Evolutionary conservation across 176 grass and related monocot species (phyloP).

Genomic region (Microstegium vimineum): DNA sequence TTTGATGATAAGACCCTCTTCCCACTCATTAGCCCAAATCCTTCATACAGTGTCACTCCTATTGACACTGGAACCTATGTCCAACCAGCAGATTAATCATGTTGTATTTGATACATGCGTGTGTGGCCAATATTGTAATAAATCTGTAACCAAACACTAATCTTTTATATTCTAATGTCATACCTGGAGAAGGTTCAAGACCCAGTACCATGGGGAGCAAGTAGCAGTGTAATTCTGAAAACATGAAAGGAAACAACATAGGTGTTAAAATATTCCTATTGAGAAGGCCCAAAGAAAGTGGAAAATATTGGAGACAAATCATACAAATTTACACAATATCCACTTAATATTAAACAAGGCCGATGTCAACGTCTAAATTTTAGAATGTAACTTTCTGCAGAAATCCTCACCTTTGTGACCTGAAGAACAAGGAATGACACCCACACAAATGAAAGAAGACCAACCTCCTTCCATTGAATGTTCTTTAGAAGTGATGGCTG

Average conservation of each 20-base stretch:
- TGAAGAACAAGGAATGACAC: conserved; percentile 75
- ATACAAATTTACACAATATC: background rate
- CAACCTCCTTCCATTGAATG: conserved; percentile 81
- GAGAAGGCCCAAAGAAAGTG: background rate
- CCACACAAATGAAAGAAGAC: conserved; percentile 86
- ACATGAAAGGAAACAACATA: conserved; percentile 23
- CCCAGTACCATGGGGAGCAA: conserved; percentile 80
- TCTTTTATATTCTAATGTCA: conserved; percentile 11
- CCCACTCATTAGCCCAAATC: conserved; percentile 65
- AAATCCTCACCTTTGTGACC: conserved; percentile 57
- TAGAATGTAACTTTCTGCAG: conserved; percentile 1
- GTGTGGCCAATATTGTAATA: background rate
- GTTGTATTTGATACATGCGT: background rate
- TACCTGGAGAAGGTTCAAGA: conserved; percentile 86
- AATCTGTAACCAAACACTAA: background rate
- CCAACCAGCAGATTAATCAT: conserved; percentile 22
- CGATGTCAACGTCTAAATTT: conserved; percentile 8
- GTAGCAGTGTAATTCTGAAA: conserved; percentile 79
- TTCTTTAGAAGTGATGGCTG: conserved; percentile 67
- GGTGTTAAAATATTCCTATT: background rate
- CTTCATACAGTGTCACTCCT: conserved; percentile 77
- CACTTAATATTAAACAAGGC: conserved; percentile 1
- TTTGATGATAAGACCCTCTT: conserved; percentile 68
- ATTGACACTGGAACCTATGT: conserved; percentile 70
- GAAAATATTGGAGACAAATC: background rate